These are phyloP conservation scores for Leptomonas seymouri DNA, from an alignment of 208 protist species.

Conservation along the genomic window DNA sequence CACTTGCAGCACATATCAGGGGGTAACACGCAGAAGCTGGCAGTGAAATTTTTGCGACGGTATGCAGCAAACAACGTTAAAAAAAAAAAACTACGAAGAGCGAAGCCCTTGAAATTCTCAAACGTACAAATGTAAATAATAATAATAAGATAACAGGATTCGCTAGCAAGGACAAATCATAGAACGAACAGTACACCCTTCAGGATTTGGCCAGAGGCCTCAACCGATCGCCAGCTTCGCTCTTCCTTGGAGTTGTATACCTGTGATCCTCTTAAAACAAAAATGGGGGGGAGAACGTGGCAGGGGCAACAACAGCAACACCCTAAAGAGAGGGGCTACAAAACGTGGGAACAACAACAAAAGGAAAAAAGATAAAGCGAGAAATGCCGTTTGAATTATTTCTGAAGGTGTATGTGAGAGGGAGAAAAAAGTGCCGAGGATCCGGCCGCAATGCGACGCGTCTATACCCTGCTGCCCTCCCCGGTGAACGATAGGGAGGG, in stretches of 20 bases:
- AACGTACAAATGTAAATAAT: neutral
- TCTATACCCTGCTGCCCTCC: neutral
- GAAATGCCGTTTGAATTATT: neutral
- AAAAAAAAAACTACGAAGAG: constrained; percentile 6
- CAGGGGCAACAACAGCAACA: too few relatives aligned
- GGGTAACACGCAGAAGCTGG: too few relatives aligned
- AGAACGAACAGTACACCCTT: too few relatives aligned
- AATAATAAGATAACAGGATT: neutral
- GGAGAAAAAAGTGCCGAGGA: constrained; percentile 4
- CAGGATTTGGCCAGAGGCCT: too few relatives aligned
- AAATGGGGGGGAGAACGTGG: too few relatives aligned
- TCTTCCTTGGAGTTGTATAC: too few relatives aligned
- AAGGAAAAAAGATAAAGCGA: neutral
- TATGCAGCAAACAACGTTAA: neutral
- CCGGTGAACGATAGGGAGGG: neutral
- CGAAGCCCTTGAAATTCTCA: neutral
- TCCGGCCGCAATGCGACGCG: constrained; percentile 16
- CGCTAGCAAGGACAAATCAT: neutral
- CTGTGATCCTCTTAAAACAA: too few relatives aligned
- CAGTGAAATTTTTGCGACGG: too few relatives aligned
- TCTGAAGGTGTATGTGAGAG: neutral
- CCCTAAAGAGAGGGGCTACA: too few relatives aligned
- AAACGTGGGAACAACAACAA: neutral
- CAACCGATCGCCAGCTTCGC: too few relatives aligned
- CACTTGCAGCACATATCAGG: too few relatives aligned